Conservation (phyloP, 495 filamentous ascomycete genomes). For the Hypoxylon cercidicola region DNA sequence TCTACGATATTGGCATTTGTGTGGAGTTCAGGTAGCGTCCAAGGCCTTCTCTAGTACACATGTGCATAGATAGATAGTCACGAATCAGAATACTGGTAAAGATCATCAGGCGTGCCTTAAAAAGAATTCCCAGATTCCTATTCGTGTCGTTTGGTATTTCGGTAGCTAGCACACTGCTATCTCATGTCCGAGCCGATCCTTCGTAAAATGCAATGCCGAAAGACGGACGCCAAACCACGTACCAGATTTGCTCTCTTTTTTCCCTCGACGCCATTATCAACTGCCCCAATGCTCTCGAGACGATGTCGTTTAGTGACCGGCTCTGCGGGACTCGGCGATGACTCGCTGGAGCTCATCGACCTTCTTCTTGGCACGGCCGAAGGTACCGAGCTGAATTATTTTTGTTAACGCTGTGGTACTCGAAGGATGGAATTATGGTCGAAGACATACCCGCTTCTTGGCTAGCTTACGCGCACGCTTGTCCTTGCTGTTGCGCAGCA, state of each 20-base stretch:
- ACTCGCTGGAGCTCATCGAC: slow-evolving; percentile 97
- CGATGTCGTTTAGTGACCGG: slow-evolving; percentile 72
- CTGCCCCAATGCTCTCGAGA: slow-evolving; percentile 50
- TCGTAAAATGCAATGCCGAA: slow-evolving; percentile 43
- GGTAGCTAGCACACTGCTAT: slow-evolving; percentile 33
- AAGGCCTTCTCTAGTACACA: not conserved
- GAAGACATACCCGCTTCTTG: slow-evolving; percentile 88
- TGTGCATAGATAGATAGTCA: not conserved
- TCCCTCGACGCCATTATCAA: slow-evolving; percentile 29
- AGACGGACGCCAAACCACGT: slow-evolving; percentile 44
- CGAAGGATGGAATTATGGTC: not conserved
- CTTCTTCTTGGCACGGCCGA: slow-evolving; percentile 97
- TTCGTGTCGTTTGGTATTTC: slow-evolving; percentile 32
- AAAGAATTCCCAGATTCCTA: slow-evolving; percentile 13
- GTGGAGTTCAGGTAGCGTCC: slow-evolving; percentile 25
- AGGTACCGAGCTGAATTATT: slow-evolving; percentile 82
- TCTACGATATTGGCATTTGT: slow-evolving; percentile 10
- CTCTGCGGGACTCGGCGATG: slow-evolving; percentile 92
- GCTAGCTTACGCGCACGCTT: slow-evolving; percentile 99
- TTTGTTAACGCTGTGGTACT: slow-evolving; percentile 28
- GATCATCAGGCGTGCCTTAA: slow-evolving; percentile 3
- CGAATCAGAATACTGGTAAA: not conserved
- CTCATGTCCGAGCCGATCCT: slow-evolving; percentile 28
- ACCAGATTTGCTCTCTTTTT: slow-evolving; percentile 27
- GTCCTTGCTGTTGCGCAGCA: slow-evolving; percentile 98